Evolutionary conservation across 139 green algal genomes (phyloP).

Genomic region (Picochlorum sp.): DNA sequence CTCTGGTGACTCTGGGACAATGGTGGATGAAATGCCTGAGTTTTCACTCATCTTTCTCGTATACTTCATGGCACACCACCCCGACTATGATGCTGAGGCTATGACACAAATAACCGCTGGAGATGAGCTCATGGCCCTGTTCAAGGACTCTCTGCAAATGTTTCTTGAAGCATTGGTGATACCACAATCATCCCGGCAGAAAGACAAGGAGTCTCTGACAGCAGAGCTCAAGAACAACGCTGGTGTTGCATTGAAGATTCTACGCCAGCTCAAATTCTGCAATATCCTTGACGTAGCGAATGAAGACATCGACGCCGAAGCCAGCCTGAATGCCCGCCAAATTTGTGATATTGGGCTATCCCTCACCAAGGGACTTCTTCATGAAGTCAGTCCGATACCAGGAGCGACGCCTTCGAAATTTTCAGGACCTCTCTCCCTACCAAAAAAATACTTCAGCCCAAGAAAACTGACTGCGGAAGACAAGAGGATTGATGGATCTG

Average conservation of each 20-base stretch:
- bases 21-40: conserved; percentile 61
- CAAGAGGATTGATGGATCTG: conserved; percentile 7
- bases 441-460: background rate
- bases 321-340: conserved; percentile 14
- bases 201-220: background rate
- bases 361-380: conserved; percentile 12
- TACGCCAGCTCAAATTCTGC: conserved; percentile 12
- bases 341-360: conserved; percentile 42
- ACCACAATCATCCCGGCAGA: conserved; percentile 1
- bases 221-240: background rate
- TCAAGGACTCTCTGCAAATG: conserved; percentile 32
- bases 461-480: background rate
- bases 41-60: conserved; percentile 68
- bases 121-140: conserved; percentile 13
- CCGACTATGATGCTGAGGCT: conserved; percentile 56
- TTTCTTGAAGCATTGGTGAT: conserved; percentile 50
- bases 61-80: conserved; percentile 73
- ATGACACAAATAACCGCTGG: conserved; percentile 4
- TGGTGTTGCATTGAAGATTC: conserved; percentile 3
- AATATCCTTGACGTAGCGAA: conserved; percentile 9
- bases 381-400: conserved; percentile 8
- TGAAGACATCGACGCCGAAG: conserved; percentile 6
- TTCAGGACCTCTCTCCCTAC: conserved; percentile 1
- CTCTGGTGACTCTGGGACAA: conserved; percentile 24
- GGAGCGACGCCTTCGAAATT: conserved; percentile 5